phyloP scores from a whole-genome alignment of 345 rosid species.

The Rhodomyrtus tomentosa region DNA sequence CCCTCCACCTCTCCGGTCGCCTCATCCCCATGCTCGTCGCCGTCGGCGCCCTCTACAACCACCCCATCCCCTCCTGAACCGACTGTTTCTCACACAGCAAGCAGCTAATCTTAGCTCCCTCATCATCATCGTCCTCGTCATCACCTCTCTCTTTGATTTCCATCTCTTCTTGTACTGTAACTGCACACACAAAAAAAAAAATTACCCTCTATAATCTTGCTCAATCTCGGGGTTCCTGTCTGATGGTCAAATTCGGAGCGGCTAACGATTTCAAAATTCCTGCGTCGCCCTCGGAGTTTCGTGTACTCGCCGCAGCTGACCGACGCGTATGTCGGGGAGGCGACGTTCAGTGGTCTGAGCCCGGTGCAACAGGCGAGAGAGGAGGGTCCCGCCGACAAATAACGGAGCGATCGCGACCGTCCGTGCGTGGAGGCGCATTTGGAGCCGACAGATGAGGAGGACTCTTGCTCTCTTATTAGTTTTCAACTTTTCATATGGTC shows the following conservation, averaged over 20 bases:
- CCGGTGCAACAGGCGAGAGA: too few relatives aligned
- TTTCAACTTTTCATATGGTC: too few relatives aligned
- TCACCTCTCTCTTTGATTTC: neutral
- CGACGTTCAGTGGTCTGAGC: neutral
- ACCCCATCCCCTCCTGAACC: neutral
- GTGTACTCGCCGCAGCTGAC: neutral
- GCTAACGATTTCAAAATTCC: neutral
- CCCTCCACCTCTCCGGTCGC: constrained; percentile 74
- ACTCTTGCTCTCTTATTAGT: too few relatives aligned
- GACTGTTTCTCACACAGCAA: neutral
- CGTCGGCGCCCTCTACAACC: constrained; percentile 53
- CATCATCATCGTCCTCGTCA: neutral
- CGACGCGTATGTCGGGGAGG: neutral
- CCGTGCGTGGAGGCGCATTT: fast-evolving
- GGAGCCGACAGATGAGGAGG: neutral
- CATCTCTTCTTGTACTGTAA: neutral
- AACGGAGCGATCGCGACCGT: neutral
- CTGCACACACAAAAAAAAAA: neutral
- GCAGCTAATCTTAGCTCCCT: neutral
- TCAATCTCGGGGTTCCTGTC: too few relatives aligned
- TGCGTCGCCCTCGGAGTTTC: neutral
- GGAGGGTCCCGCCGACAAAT: neutral
- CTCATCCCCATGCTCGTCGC: constrained; percentile 86
- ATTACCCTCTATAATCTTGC: neutral
- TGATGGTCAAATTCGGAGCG: neutral